Percentiles rank a stretch among this genome's conserved stretches.
These are phyloP conservation scores for Dittrichia graveolens DNA, from an alignment of 129 eudicot species.

Conservation along the genomic window DNA sequence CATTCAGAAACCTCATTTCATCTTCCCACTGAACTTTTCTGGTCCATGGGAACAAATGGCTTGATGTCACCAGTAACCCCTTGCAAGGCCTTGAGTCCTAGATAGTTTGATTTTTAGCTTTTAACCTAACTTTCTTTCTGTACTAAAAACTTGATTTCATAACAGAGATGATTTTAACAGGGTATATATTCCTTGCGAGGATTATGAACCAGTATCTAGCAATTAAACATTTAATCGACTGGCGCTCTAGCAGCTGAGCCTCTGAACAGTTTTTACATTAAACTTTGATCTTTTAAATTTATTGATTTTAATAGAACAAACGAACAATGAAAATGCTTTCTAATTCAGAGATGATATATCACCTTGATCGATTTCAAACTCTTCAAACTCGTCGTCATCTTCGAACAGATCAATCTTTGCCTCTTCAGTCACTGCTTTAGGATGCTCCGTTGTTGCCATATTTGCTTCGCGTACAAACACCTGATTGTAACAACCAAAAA, in stretches of 20 bases:
- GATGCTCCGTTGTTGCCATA: slow-evolving; percentile 60
- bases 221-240: neutral
- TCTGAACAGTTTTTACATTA: neutral
- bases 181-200: neutral
- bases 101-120: neutral
- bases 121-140: slow-evolving; percentile 10
- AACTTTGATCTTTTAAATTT: too few species aligned
- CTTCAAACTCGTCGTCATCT: slow-evolving; percentile 82
- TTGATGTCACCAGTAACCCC: neutral
- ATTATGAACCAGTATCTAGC: neutral
- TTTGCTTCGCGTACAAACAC: slow-evolving; percentile 3
- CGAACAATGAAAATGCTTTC: neutral
- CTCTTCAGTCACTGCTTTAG: slow-evolving; percentile 62
- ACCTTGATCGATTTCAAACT: slow-evolving; percentile 78
- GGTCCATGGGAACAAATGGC: neutral
- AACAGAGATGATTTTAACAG: neutral
- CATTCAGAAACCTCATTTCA: neutral
- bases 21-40: neutral
- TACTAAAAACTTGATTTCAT: neutral
- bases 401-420: slow-evolving; percentile 76
- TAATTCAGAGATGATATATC: neutral
- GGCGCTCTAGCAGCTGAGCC: neutral
- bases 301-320: too few species aligned
- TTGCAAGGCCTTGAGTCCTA: neutral
- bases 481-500: neutral